Conservation (phyloP, 106 monocot genomes). For the Dendrobium catenatum region DNA sequence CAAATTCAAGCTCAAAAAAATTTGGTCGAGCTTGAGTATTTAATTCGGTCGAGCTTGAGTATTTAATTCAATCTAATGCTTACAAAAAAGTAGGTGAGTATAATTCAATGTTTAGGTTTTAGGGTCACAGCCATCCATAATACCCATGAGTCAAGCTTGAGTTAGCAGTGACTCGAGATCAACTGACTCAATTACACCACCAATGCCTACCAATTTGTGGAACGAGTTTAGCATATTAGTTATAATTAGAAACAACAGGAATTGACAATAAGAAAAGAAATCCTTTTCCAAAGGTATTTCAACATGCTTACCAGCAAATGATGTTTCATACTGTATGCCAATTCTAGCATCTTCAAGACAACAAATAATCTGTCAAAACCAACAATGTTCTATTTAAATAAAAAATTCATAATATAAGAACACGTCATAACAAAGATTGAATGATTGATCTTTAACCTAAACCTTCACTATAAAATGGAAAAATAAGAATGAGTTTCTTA, state of each 20-base stretch:
- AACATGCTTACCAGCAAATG: slow-evolving; percentile 73
- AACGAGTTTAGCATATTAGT: not conserved
- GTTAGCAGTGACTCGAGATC: not conserved
- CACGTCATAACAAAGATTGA: not conserved
- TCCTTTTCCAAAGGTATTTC: not conserved
- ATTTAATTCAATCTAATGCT: not conserved
- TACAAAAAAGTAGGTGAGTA: not conserved
- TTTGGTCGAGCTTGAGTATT: not conserved
- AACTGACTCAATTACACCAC: not conserved
- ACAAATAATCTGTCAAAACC: slow-evolving; percentile 65
- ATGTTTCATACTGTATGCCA: slow-evolving; percentile 91
- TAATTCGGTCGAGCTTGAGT: not conserved
- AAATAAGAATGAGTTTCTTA: not conserved
- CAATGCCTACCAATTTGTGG: not conserved
- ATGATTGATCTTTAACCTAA: not conserved
- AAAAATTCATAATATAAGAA: not conserved
- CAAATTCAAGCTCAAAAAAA: not conserved
- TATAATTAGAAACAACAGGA: not conserved
- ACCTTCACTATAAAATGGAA: not conserved
- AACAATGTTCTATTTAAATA: slow-evolving; percentile 7
- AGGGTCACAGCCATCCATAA: not conserved
- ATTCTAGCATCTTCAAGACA: slow-evolving; percentile 84
- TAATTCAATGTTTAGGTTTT: not conserved
- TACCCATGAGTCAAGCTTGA: not conserved
- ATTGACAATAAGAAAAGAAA: not conserved